These are phyloP conservation scores for Sphaerulina vaccinii DNA, from an alignment of 2,329 filamentous ascomycete species.

Conservation along the genomic window DNA sequence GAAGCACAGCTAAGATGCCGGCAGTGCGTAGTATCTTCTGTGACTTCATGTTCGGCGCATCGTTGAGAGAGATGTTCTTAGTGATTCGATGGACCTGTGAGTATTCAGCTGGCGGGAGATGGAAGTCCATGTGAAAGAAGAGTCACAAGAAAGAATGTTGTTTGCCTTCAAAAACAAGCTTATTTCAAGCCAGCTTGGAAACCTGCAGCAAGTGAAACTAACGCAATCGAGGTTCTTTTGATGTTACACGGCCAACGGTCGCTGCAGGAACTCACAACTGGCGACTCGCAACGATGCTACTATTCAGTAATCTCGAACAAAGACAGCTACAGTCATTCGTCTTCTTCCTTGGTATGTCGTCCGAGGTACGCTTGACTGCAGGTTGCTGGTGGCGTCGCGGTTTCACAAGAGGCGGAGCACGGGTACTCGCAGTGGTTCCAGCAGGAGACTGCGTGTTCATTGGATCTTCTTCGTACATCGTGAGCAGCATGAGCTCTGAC, in stretches of 20 bases:
- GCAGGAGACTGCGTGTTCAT: background rate
- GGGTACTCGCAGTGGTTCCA: constrained; percentile 11
- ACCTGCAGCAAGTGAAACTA: constrained; percentile 14
- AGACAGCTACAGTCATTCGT: background rate
- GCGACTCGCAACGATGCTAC: background rate
- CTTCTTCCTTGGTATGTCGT: background rate
- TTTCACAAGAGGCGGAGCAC: constrained; percentile 12
- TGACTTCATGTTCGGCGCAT: constrained; percentile 8
- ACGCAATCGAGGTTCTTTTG: background rate
- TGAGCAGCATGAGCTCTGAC: background rate
- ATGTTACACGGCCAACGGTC: constrained; percentile 1
- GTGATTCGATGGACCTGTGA: background rate
- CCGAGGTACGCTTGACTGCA: background rate
- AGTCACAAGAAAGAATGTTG: constrained; percentile 3
- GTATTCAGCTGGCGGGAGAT: background rate
- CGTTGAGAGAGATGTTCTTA: background rate
- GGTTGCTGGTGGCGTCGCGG: constrained; percentile 2
- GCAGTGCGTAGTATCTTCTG: constrained; percentile 6
- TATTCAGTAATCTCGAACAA: background rate
- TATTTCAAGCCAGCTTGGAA: constrained; percentile 1
- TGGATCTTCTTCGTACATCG: background rate
- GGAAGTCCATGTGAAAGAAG: background rate
- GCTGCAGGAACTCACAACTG: background rate
- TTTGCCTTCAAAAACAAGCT: constrained; percentile 14
- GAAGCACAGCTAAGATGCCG: constrained; percentile 13